Evolutionary conservation across 768 basidiomycete genomes (phyloP).

Genomic region (Pholiota microspora): DNA sequence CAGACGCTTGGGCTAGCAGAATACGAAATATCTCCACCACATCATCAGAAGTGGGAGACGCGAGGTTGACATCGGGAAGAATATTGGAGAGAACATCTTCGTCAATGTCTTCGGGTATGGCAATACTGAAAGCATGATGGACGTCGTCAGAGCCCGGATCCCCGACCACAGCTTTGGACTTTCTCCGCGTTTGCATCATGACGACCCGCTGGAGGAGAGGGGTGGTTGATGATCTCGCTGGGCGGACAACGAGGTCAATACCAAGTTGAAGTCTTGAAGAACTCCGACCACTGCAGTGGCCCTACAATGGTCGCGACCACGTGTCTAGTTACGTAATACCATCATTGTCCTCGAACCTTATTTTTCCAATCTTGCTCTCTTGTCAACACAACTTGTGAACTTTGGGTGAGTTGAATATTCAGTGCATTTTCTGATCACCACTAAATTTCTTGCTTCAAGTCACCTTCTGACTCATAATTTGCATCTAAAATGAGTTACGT

Average conservation of each 20-base stretch:
- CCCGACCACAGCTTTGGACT: constrained; percentile 53
- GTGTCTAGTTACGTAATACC: constrained; percentile 29
- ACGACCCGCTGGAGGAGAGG: constrained; percentile 6
- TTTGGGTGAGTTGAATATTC: constrained; percentile 38
- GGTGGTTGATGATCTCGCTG: constrained; percentile 29
- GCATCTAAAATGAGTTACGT: constrained; percentile 87
- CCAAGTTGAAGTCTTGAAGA: constrained; percentile 9
- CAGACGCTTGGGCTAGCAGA: constrained; percentile 53
- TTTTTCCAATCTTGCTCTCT: constrained; percentile 23
- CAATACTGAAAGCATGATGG: constrained; percentile 36
- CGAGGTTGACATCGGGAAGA: constrained; percentile 59
- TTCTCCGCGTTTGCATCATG: constrained; percentile 58
- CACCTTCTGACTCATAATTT: constrained; percentile 77
- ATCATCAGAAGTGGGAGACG: constrained; percentile 54
- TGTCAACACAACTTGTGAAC: constrained; percentile 41
- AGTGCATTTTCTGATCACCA: constrained; percentile 5
- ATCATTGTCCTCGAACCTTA: constrained; percentile 32
- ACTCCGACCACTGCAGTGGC: constrained; percentile 1
- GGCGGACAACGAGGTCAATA: constrained; percentile 34
- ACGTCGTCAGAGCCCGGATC: constrained; percentile 28
- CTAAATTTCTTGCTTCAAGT: constrained; percentile 34
- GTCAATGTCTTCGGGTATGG: constrained; percentile 69
- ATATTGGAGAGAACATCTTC: constrained; percentile 54
- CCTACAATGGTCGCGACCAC: constrained; percentile 25
- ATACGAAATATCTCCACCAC: constrained; percentile 63